A percentile compares a stretch with the other conserved stretches of the same genome.
Evolutionary conservation across 179 eudicot genomes (phyloP).

Genomic region (Patellifolia procumbens): DNA sequence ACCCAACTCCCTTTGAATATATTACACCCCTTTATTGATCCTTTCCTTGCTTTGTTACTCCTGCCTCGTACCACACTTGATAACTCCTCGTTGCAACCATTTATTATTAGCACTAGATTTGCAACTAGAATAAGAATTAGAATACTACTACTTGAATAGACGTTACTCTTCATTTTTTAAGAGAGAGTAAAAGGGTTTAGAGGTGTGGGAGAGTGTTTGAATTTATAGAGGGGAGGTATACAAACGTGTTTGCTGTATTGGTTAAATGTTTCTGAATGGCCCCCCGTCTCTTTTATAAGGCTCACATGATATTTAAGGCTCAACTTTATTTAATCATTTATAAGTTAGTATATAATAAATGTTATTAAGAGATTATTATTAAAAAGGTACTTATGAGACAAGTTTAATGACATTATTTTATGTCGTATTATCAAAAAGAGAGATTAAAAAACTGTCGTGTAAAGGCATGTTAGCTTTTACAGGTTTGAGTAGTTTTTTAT

Average conservation of each 20-base stretch:
- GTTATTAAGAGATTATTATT: too few relatives aligned
- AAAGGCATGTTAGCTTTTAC: too few relatives aligned
- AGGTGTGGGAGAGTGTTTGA: not conserved
- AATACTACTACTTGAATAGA: not conserved
- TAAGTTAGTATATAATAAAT: too few relatives aligned
- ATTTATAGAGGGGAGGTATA: slow-evolving; percentile 11
- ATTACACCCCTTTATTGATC: slow-evolving; percentile 21
- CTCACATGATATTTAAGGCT: too few relatives aligned
- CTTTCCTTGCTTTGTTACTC: not conserved
- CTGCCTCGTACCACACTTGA: not conserved
- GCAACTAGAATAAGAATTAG: not conserved
- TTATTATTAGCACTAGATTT: not conserved
- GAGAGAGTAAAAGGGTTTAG: not conserved
- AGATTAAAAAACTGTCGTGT: too few relatives aligned
- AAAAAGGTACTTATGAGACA: too few relatives aligned
- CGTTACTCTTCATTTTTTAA: slow-evolving; percentile 8
- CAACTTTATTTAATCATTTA: too few relatives aligned
- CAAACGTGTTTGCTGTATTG: not conserved
- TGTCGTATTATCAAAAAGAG: too few relatives aligned
- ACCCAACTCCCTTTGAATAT: slow-evolving; percentile 49
- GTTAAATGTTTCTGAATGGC: not conserved
- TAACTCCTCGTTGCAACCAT: not conserved
- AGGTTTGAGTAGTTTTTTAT: too few relatives aligned
- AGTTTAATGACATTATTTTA: too few relatives aligned
- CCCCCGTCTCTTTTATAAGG: too few relatives aligned